Percentiles rank a stretch among this genome's conserved stretches.
These are phyloP conservation scores for Venturia oleaginea DNA, from an alignment of 2,329 filamentous ascomycete species.

Conservation along the genomic window DNA sequence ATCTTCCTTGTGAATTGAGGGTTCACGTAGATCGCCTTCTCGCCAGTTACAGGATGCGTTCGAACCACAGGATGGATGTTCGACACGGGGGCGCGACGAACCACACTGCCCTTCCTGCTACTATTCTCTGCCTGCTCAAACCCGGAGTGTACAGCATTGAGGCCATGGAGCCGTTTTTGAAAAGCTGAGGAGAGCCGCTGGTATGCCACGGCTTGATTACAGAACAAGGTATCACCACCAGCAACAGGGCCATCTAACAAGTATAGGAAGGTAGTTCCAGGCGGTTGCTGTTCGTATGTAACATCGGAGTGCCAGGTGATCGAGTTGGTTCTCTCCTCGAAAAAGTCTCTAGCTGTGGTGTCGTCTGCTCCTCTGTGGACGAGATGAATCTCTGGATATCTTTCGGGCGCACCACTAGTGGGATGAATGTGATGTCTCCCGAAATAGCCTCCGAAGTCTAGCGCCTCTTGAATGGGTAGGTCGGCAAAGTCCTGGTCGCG, in stretches of 20 bases:
- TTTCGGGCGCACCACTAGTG: conserved; percentile 64
- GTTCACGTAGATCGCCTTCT: conserved; percentile 78
- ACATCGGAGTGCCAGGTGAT: conserved; percentile 88
- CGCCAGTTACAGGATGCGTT: conserved; percentile 72
- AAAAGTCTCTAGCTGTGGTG: conserved; percentile 51
- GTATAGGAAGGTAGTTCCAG: conserved; percentile 83
- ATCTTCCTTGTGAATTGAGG: conserved; percentile 77
- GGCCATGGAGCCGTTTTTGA: conserved; percentile 67
- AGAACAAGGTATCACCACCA: conserved; percentile 80
- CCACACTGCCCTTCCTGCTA: conserved; percentile 57
- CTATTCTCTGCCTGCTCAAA: conserved; percentile 68
- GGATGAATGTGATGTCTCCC: conserved; percentile 76
- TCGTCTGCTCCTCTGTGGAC: conserved; percentile 65
- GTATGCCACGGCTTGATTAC: conserved; percentile 72
- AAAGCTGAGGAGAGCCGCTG: conserved; percentile 70
- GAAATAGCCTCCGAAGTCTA: conserved; percentile 65
- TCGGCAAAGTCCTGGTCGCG: conserved; percentile 59
- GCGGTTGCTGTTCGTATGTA: conserved; percentile 79
- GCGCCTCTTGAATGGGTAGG: conserved; percentile 59
- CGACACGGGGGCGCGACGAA: conserved; percentile 65
- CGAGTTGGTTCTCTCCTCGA: conserved; percentile 63
- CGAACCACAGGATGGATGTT: conserved; percentile 69
- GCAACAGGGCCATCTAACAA: conserved; percentile 71
- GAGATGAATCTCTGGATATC: conserved; percentile 66
- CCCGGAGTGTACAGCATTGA: conserved; percentile 73